Percentiles rank a stretch among this genome's conserved stretches.
phyloP scores from a whole-genome alignment of 2,329 filamentous ascomycete species.

The Aspergillus brunneoviolaceus region DNA sequence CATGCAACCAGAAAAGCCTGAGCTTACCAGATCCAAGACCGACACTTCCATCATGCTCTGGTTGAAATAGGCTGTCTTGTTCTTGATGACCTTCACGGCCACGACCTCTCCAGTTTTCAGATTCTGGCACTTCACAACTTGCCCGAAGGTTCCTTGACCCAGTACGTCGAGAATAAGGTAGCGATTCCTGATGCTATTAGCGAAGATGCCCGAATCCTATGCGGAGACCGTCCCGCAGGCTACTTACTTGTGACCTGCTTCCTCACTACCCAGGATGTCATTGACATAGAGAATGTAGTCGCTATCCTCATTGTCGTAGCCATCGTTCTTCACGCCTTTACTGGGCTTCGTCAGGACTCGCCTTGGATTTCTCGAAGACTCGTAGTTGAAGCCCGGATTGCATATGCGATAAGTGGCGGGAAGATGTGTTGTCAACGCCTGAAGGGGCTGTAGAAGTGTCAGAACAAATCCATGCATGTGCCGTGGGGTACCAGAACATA shows the following conservation, averaged over 20 bases:
- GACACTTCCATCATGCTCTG: constrained; percentile 99
- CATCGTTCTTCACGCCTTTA: constrained; percentile 98
- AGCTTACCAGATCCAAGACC: constrained; percentile 81
- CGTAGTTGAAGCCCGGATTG: constrained; percentile 97
- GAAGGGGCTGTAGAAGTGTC: constrained; percentile 66
- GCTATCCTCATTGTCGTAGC: constrained; percentile 98
- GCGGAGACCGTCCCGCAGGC: background rate
- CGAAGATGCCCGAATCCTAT: background rate
- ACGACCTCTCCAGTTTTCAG: constrained; percentile 98
- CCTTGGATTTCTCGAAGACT: constrained; percentile 93
- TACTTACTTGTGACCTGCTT: constrained; percentile 90
- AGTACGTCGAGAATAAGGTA: constrained; percentile 97
- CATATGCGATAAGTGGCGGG: constrained; percentile 97
- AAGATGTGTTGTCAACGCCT: constrained; percentile 90
- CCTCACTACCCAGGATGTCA: constrained; percentile 95
- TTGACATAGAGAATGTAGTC: constrained; percentile 99
- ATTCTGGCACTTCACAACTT: constrained; percentile 99
- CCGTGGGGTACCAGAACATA: constrained; percentile 48
- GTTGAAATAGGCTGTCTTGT: constrained; percentile 98
- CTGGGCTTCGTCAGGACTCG: constrained; percentile 96
- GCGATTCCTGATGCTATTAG: constrained; percentile 63
- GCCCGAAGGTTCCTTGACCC: constrained; percentile 95
- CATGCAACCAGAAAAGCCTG: background rate
- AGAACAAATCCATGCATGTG: constrained; percentile 12
- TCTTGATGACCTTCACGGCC: constrained; percentile 98